Evolutionary conservation across 495 filamentous ascomycete genomes (phyloP).

Genomic region (Lasiosphaeria hispida): DNA sequence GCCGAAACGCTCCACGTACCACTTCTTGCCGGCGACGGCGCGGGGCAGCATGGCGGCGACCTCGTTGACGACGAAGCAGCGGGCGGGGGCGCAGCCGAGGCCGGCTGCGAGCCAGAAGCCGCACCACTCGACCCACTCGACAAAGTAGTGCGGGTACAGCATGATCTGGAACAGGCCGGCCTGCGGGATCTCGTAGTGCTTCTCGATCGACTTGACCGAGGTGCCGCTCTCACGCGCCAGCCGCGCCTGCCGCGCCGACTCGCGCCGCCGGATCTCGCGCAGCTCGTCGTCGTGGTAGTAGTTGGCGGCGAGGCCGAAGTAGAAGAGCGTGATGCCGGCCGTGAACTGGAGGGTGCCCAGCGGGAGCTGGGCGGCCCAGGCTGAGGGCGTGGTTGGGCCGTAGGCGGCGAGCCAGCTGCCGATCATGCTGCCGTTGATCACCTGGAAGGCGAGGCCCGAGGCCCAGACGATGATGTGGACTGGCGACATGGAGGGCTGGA

Average conservation of each 20-base stretch:
- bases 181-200: constrained; percentile 84
- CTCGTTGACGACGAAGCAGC: constrained; percentile 82
- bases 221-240: constrained; percentile 38
- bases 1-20: constrained; percentile 89
- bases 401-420: constrained; percentile 79
- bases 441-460: constrained; percentile 66
- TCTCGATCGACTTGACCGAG: constrained; percentile 51
- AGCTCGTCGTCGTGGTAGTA: constrained; percentile 80
- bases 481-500: constrained; percentile 88
- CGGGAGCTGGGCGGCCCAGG: constrained; percentile 51
- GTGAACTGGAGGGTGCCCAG: constrained; percentile 43
- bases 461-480: constrained; percentile 65
- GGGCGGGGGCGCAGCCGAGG: constrained; percentile 64
- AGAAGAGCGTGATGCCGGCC: constrained; percentile 49
- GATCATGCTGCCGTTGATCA: constrained; percentile 72
- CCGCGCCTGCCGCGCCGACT: constrained; percentile 28
- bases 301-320: constrained; percentile 71
- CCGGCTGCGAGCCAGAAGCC: constrained; percentile 76
- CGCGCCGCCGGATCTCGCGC: constrained; percentile 60
- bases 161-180: constrained; percentile 78
- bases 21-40: constrained; percentile 75
- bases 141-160: constrained; percentile 89
- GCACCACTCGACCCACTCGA: constrained; percentile 94
- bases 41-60: constrained; percentile 86
- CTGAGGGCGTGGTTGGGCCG: constrained; percentile 57